A percentile compares a stretch with the other conserved stretches of the same genome.
These are phyloP conservation scores for Kregervanrija delftensis DNA, from an alignment of 805 yeast genomes.

Conservation along the genomic window DNA sequence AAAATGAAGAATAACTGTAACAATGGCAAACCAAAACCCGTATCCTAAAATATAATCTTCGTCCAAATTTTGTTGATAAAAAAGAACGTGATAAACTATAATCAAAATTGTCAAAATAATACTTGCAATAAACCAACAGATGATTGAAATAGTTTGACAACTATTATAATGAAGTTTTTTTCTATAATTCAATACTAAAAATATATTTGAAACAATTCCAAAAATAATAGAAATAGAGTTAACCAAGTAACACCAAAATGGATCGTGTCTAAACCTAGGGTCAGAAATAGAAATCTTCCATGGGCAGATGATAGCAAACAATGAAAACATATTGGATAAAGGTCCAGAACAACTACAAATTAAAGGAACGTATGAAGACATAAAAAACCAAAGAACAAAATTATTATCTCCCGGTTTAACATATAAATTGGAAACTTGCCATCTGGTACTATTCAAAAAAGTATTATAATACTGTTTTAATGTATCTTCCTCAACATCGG, in stretches of 20 bases:
- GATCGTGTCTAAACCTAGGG: conserved; percentile 4
- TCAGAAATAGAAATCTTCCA: conserved; percentile 40
- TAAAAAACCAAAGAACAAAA: conserved; percentile 48
- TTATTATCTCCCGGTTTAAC: conserved; percentile 27
- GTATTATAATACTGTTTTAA: conserved; percentile 19
- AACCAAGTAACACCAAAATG: conserved; percentile 39
- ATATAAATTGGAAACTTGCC: conserved; percentile 25
- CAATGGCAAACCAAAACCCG: conserved; percentile 75
- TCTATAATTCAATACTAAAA: conserved; percentile 66
- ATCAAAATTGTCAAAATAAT: conserved; percentile 44
- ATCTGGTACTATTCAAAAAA: conserved; percentile 21
- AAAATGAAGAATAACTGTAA: conserved; percentile 58
- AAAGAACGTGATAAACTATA: conserved; percentile 24
- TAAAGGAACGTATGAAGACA: conserved; percentile 68
- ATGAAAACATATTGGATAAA: conserved; percentile 63
- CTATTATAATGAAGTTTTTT: conserved; percentile 48
- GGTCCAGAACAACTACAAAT: conserved; percentile 78
- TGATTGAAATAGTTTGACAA: conserved; percentile 56
- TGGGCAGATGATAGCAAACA: conserved; percentile 60
- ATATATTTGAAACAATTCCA: conserved; percentile 62
- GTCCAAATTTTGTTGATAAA: conserved; percentile 14
- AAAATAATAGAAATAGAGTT: conserved; percentile 58
- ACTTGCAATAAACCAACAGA: conserved; percentile 59
- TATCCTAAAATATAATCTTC: conserved; percentile 33
- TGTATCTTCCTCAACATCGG: conserved; percentile 10